Conservation (phyloP, 2,329 filamentous ascomycete genomes). For the Nothophoma quercina region DNA sequence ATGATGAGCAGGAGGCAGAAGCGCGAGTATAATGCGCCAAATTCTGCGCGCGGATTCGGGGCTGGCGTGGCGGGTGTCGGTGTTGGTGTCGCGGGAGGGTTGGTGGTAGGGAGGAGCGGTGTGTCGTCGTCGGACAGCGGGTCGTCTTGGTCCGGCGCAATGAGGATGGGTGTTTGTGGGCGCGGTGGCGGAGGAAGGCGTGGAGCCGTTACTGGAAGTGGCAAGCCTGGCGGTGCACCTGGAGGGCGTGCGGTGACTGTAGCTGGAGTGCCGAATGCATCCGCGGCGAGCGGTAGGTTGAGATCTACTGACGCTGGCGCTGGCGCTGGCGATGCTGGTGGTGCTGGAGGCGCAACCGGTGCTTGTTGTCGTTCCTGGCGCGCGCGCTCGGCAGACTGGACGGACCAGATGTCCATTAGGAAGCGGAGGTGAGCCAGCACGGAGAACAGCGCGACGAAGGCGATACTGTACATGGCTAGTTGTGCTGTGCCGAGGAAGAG, state of each 20-base stretch:
- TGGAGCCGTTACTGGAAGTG: constrained; percentile 60
- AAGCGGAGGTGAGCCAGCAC: constrained; percentile 71
- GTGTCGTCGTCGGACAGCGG: constrained; percentile 47
- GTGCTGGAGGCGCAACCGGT: constrained; percentile 27
- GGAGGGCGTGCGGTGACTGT: constrained; percentile 20
- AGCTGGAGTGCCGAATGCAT: constrained; percentile 10
- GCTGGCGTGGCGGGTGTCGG: constrained; percentile 15
- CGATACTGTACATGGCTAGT: constrained; percentile 62
- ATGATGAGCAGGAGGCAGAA: constrained; percentile 68
- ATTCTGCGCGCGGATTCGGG: constrained; percentile 53
- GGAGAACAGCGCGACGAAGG: constrained; percentile 67
- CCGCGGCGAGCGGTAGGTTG: constrained; percentile 15
- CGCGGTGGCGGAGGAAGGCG: constrained; percentile 32
- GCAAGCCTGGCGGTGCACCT: constrained; percentile 45
- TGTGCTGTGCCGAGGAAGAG: constrained; percentile 62
- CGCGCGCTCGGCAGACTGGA: constrained; percentile 62
- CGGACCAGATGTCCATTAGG: constrained; percentile 71
- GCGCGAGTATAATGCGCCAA: constrained; percentile 66
- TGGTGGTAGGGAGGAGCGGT: constrained; percentile 29
- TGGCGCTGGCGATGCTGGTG: constrained; percentile 27
- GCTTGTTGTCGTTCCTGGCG: constrained; percentile 55
- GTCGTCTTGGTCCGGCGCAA: constrained; percentile 66
- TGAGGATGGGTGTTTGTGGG: constrained; percentile 63
- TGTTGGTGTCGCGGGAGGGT: constrained; percentile 37
- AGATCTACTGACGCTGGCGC: constrained; percentile 18